These are phyloP conservation scores for Colletotrichum cereale DNA, from an alignment of 2,329 filamentous ascomycete genomes.

Conservation along the genomic window DNA sequence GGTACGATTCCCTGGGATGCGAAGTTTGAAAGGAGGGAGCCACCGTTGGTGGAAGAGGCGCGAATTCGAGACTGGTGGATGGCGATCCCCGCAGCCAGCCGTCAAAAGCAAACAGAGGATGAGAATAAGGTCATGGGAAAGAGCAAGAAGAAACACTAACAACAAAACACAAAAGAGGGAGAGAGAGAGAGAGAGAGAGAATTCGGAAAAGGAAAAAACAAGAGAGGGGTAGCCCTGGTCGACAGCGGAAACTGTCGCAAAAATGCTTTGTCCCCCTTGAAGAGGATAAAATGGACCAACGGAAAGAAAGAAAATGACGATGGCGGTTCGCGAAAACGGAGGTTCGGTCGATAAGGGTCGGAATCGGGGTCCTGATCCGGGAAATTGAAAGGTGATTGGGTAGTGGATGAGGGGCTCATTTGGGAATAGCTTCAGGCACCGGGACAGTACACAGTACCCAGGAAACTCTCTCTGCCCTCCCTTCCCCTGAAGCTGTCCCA, in stretches of 20 bases:
- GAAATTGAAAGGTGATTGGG: constrained; percentile 39
- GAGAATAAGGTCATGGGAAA: constrained; percentile 4
- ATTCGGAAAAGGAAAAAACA: not conserved
- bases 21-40: not conserved
- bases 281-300: constrained; percentile 1
- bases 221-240: not conserved
- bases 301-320: constrained; percentile 4
- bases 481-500: constrained; percentile 6
- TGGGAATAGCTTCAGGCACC: constrained; percentile 37
- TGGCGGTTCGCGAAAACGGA: constrained; percentile 11
- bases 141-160: constrained; percentile 2
- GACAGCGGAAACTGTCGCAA: not conserved
- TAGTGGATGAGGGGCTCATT: constrained; percentile 25
- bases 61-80: not conserved
- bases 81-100: not conserved
- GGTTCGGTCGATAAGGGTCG: constrained; percentile 30
- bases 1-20: not conserved
- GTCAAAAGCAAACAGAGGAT: constrained; percentile 3
- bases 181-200: not conserved
- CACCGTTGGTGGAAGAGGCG: not conserved
- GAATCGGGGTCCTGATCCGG: constrained; percentile 20
- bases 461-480: not conserved
- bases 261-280: not conserved
- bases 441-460: not conserved
- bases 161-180: not conserved